Percentiles rank a stretch among this genome's conserved stretches.
phyloP scores from a whole-genome alignment of 2,329 filamentous ascomycete genomes.

The Polytolypa hystricis region DNA sequence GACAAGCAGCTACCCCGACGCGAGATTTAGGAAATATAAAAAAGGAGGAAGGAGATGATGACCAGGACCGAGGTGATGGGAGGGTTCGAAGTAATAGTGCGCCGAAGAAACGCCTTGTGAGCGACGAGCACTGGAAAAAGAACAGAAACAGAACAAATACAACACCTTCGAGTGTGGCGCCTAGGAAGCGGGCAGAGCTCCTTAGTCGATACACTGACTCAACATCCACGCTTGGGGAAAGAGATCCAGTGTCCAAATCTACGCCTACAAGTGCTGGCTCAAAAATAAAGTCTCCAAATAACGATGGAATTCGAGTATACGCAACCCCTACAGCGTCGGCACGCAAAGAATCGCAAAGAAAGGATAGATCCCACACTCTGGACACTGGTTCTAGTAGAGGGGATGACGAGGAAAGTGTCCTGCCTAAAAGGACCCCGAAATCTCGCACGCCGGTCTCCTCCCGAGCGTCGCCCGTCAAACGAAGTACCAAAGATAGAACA shows the following conservation, averaged over 20 bases:
- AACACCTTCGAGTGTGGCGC: constrained; percentile 26
- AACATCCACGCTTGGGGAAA: constrained; percentile 20
- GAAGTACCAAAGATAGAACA: too few relatives aligned
- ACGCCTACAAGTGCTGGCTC: constrained; percentile 7
- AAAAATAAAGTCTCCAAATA: constrained; percentile 2
- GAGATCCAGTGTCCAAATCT: constrained; percentile 18
- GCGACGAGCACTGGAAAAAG: constrained; percentile 72
- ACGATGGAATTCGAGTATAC: constrained; percentile 21
- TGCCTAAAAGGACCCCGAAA: neutral
- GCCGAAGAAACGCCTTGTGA: constrained; percentile 85
- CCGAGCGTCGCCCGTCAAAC: neutral
- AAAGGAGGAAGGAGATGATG: constrained; percentile 11
- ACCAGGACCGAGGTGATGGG: constrained; percentile 11
- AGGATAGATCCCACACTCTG: constrained; percentile 5
- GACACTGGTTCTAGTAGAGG: neutral
- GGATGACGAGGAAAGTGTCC: neutral
- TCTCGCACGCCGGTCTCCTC: too few relatives aligned
- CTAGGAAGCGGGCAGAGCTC: constrained; percentile 32
- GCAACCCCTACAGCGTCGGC: constrained; percentile 15
- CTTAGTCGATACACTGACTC: constrained; percentile 17
- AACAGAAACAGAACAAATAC: constrained; percentile 39
- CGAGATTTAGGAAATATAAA: constrained; percentile 16
- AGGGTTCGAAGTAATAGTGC: constrained; percentile 43
- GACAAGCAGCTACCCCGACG: constrained; percentile 13
- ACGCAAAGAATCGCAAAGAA: constrained; percentile 13